These are phyloP conservation scores for Sclerotinia minor DNA, from an alignment of 2,329 filamentous ascomycete species.

Conservation along the genomic window DNA sequence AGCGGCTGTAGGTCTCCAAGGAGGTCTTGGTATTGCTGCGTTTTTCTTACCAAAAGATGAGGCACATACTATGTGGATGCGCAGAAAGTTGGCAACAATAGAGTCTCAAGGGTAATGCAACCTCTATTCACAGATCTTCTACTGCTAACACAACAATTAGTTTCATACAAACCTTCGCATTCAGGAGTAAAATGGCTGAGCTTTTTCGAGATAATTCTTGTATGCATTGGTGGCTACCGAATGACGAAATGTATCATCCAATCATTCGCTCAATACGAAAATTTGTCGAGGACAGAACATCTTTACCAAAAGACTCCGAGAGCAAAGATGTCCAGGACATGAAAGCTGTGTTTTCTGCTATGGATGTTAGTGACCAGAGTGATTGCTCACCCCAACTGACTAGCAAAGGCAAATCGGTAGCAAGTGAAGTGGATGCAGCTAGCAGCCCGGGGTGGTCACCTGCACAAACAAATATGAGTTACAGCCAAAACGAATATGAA, in stretches of 20 bases:
- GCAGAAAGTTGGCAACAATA: conserved; percentile 73
- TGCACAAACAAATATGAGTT: conserved; percentile 7
- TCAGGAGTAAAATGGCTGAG: conserved; percentile 73
- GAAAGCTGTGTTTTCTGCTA: conserved; percentile 68
- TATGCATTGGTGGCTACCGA: conserved; percentile 84
- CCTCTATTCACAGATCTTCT: not conserved
- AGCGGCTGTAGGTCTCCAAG: conserved; percentile 70
- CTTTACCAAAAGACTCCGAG: conserved; percentile 56
- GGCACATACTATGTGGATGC: conserved; percentile 74
- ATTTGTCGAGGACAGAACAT: conserved; percentile 77
- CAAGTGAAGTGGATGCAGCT: conserved; percentile 26
- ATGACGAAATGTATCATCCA: conserved; percentile 72
- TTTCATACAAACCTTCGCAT: conserved; percentile 76
- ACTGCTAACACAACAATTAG: conserved; percentile 48
- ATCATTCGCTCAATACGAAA: conserved; percentile 75
- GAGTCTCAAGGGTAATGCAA: conserved; percentile 71
- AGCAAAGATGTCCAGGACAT: conserved; percentile 72
- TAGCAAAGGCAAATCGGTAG: conserved; percentile 23
- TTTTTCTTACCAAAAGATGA: conserved; percentile 77
- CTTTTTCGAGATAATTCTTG: conserved; percentile 72
- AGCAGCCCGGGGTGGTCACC: conserved; percentile 24
- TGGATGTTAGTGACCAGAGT: conserved; percentile 52
- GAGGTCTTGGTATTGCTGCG: conserved; percentile 71
- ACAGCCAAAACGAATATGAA: conserved; percentile 17
- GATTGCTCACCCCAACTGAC: conserved; percentile 23